Conservation (phyloP, 2,329 filamentous ascomycete species). For the Didymella lethalis region DNA sequence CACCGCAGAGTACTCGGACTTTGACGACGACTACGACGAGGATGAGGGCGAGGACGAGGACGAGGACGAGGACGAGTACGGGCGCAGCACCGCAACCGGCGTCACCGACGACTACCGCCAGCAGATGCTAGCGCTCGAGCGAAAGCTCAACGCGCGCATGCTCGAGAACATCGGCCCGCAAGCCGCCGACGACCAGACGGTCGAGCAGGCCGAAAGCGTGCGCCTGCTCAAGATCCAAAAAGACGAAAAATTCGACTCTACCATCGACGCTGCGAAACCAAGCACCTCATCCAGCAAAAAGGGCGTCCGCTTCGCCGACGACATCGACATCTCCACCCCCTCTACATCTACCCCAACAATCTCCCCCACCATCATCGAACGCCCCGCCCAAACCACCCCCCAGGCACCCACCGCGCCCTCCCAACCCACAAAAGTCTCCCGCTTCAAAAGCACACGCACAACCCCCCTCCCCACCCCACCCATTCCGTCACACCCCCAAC, state of each 20-base stretch:
- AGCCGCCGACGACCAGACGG: slow-evolving; percentile 44
- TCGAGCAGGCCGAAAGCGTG: slow-evolving; percentile 63
- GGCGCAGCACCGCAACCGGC: slow-evolving; percentile 72
- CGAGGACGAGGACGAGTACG: slow-evolving; percentile 74
- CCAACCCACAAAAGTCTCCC: slow-evolving; percentile 49
- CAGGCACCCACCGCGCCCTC: slow-evolving; percentile 24
- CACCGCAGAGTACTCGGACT: slow-evolving; percentile 58
- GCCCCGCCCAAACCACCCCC: slow-evolving; percentile 24
- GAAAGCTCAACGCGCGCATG: slow-evolving; percentile 70
- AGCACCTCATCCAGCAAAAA: slow-evolving; percentile 58
- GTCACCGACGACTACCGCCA: slow-evolving; percentile 78
- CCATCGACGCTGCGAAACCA: slow-evolving; percentile 18
- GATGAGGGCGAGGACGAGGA: slow-evolving; percentile 63
- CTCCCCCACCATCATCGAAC: slow-evolving; percentile 48
- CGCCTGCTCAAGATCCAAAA: slow-evolving; percentile 60
- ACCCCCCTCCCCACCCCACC: slow-evolving; percentile 34
- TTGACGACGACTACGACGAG: slow-evolving; percentile 54
- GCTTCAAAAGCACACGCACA: slow-evolving; percentile 50
- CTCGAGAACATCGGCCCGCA: slow-evolving; percentile 66
- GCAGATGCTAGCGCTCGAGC: slow-evolving; percentile 86
- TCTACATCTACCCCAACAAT: slow-evolving; percentile 41
- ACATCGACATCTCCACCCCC: slow-evolving; percentile 71
- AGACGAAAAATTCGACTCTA: slow-evolving; percentile 49
- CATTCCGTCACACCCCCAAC: slow-evolving; percentile 46
- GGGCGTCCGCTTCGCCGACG: slow-evolving; percentile 80